These are phyloP conservation scores for Camptophora hylomeconis DNA, from an alignment of 2,329 filamentous ascomycete genomes.

Conservation along the genomic window DNA sequence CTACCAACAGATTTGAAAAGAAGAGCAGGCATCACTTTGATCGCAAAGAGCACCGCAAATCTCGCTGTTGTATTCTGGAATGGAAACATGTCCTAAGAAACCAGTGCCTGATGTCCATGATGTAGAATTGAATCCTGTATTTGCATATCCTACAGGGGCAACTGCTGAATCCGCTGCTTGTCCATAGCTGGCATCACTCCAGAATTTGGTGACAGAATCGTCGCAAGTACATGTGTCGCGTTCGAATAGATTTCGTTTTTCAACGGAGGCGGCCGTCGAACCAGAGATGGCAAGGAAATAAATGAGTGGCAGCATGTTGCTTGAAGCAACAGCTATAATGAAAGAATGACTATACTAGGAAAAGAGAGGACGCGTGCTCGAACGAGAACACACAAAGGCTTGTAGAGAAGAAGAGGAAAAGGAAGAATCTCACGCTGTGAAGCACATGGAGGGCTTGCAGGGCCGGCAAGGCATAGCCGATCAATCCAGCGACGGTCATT, in stretches of 20 bases:
- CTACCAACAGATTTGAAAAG: conserved; percentile 10
- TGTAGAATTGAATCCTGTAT: conserved; percentile 9
- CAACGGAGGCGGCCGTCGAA: conserved; percentile 9
- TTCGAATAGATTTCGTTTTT: conserved; percentile 6
- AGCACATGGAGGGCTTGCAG: too few species aligned
- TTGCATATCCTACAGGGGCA: conserved; percentile 9
- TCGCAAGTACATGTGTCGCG: conserved; percentile 11
- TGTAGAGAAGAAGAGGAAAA: too few species aligned
- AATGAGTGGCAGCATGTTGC: conserved; percentile 16
- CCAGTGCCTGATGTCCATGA: conserved; percentile 11
- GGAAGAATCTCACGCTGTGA: too few species aligned
- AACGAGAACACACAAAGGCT: conserved; percentile 8
- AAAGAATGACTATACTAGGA: conserved; percentile 8
- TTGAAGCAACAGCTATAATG: conserved; percentile 11
- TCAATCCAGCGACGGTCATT: too few species aligned
- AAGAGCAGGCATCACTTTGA: conserved; percentile 9
- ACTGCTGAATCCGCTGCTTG: conserved; percentile 7
- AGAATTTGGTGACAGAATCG: conserved; percentile 6
- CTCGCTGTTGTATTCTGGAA: conserved; percentile 11
- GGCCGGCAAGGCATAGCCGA: too few species aligned
- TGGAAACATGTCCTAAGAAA: conserved; percentile 9
- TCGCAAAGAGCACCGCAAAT: conserved; percentile 11
- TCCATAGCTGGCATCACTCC: conserved; percentile 6
- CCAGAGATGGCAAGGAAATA: conserved; percentile 10
- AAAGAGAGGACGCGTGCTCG: conserved; percentile 13